Conservation (phyloP, 1,284 basidiomycete genomes). For the Ceratobasidium sp. region DNA sequence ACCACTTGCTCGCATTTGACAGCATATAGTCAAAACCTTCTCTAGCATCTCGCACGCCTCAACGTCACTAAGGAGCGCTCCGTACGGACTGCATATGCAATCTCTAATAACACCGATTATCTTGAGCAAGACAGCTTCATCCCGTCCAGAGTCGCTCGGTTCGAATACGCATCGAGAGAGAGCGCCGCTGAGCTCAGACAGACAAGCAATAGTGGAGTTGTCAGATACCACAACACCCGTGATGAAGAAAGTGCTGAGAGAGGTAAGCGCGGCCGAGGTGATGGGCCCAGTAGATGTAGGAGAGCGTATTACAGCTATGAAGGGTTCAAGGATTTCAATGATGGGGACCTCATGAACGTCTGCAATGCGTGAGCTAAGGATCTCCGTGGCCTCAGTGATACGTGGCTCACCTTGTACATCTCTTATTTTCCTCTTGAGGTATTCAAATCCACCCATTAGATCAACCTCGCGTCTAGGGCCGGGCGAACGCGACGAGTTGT, state of each 20-base stretch:
- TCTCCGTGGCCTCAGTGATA: neutral
- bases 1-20: slow-evolving; percentile 96
- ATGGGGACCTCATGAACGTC: slow-evolving; percentile 71
- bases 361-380: slow-evolving; percentile 55
- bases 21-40: slow-evolving; percentile 96
- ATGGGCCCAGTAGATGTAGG: slow-evolving; percentile 94
- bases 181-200: slow-evolving; percentile 89
- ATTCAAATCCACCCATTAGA: slow-evolving; percentile 91
- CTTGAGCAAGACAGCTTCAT: slow-evolving; percentile 94
- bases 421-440: slow-evolving; percentile 82
- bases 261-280: slow-evolving; percentile 88
- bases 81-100: slow-evolving; percentile 80
- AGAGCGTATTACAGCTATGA: slow-evolving; percentile 94
- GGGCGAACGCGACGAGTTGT: slow-evolving; percentile 27
- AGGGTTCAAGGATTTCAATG: slow-evolving; percentile 81
- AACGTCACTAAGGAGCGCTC: slow-evolving; percentile 83
- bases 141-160: slow-evolving; percentile 93
- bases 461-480: slow-evolving; percentile 72
- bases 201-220: slow-evolving; percentile 71
- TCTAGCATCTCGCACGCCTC: slow-evolving; percentile 99
- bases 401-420: slow-evolving; percentile 75
- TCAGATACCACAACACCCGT: slow-evolving; percentile 76
- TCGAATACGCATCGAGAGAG: slow-evolving; percentile 98
- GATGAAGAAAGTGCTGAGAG: slow-evolving; percentile 89
- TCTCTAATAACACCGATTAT: slow-evolving; percentile 93